These are phyloP conservation scores for Anthostomella pinea DNA, from an alignment of 2,329 filamentous ascomycete genomes.

Conservation along the genomic window DNA sequence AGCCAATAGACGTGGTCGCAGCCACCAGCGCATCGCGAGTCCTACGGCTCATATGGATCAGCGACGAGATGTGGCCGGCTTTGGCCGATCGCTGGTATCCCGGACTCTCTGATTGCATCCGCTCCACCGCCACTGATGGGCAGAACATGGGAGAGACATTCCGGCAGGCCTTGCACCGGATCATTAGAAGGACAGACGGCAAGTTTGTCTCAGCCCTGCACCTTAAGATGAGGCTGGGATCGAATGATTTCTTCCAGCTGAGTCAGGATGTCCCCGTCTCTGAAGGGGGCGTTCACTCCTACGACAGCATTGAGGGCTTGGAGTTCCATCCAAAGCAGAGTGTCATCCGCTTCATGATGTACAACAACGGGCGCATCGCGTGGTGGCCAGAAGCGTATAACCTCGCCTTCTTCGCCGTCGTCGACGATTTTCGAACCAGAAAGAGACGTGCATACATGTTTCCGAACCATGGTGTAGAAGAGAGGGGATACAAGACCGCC, in stretches of 20 bases:
- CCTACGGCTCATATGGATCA: slow-evolving; percentile 26
- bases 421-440: slow-evolving; percentile 30
- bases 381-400: slow-evolving; percentile 32
- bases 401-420: slow-evolving; percentile 28
- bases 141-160: slow-evolving; percentile 21
- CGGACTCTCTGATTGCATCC: slow-evolving; percentile 24
- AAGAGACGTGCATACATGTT: slow-evolving; percentile 28
- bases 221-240: slow-evolving; percentile 24
- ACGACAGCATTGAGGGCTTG: slow-evolving; percentile 20
- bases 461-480: slow-evolving; percentile 18
- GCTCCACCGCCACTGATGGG: slow-evolving; percentile 10
- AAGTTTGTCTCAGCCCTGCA: slow-evolving; percentile 27
- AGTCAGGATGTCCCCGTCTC: slow-evolving; percentile 21
- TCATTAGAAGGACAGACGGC: slow-evolving; percentile 21
- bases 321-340: slow-evolving; percentile 15
- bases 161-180: slow-evolving; percentile 18
- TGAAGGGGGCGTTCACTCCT: slow-evolving; percentile 30
- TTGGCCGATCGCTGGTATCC: slow-evolving; percentile 29
- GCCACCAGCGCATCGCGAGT: slow-evolving; percentile 20
- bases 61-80: slow-evolving; percentile 29
- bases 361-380: slow-evolving; percentile 27
- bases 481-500: slow-evolving; percentile 27
- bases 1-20: slow-evolving; percentile 23
- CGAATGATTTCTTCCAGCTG: slow-evolving; percentile 26
- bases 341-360: slow-evolving; percentile 29